Conservation (phyloP, 345 rosid genomes). For the Raphanus sativus region DNA sequence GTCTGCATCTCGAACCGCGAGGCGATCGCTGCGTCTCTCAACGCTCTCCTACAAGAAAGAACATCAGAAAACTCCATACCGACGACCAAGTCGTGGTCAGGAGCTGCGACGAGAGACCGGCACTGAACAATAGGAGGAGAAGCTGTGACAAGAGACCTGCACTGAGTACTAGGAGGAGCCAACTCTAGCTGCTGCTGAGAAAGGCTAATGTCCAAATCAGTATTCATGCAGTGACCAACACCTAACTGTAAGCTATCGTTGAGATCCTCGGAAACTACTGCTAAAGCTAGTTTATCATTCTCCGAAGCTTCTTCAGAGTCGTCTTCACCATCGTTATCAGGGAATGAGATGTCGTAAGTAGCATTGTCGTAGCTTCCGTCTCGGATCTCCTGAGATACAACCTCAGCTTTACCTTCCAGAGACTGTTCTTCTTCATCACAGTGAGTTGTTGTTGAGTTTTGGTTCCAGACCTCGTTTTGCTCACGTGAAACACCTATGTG, state of each 20-base stretch:
- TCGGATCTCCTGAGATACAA: constrained; percentile 42
- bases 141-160: constrained; percentile 51
- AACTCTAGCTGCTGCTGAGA: constrained; percentile 50
- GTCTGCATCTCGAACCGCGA: constrained; percentile 98
- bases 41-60: constrained; percentile 83
- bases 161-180: constrained; percentile 56
- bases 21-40: constrained; percentile 93
- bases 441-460: too few relatives aligned
- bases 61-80: constrained; percentile 98
- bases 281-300: constrained; percentile 31
- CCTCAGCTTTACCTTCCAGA: constrained; percentile 41
- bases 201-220: constrained; percentile 44
- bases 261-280: constrained; percentile 26
- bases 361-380: constrained; percentile 32
- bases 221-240: constrained; percentile 57
- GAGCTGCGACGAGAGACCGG: constrained; percentile 50
- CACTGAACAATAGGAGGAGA: constrained; percentile 56
- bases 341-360: constrained; percentile 30
- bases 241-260: constrained; percentile 46
- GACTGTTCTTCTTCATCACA: constrained; percentile 17
- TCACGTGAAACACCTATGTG: constrained; percentile 37
- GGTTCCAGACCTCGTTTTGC: constrained; percentile 28
- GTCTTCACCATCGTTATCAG: constrained; percentile 6
- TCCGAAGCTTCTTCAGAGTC: constrained; percentile 30
- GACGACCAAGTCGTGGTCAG: constrained; percentile 57